Evolutionary conservation across 805 yeast genomes (phyloP).

Genomic region (Wickerhamiella alocasiicola): DNA sequence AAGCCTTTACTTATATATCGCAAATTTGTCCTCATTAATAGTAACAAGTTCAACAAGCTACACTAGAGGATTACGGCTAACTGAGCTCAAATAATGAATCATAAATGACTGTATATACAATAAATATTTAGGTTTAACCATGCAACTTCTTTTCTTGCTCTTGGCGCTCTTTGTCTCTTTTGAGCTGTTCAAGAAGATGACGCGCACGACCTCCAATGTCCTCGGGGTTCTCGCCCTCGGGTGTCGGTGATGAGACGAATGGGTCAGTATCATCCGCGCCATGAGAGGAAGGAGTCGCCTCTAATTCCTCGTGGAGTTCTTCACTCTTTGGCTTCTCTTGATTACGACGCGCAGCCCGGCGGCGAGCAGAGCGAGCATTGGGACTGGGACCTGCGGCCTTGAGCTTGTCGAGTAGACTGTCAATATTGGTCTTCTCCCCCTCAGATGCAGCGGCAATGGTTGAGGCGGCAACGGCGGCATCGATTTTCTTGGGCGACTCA

Average conservation of each 20-base stretch:
- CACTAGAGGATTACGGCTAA: too few relatives aligned
- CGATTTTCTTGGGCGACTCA: slow-evolving; percentile 34
- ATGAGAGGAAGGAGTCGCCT: slow-evolving; percentile 1
- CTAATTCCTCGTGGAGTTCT: neutral
- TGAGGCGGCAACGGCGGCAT: too few relatives aligned
- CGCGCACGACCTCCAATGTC: slow-evolving; percentile 48
- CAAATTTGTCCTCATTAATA: too few relatives aligned
- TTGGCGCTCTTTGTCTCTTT: slow-evolving; percentile 25
- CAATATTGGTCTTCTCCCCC: slow-evolving; percentile 43
- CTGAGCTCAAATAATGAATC: too few relatives aligned
- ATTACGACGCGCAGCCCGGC: slow-evolving; percentile 42
- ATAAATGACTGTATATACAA: neutral
- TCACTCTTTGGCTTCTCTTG: neutral
- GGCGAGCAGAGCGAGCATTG: slow-evolving; percentile 68
- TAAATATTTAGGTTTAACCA: slow-evolving; percentile 7
- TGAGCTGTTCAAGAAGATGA: slow-evolving; percentile 46
- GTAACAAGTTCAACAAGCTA: too few relatives aligned
- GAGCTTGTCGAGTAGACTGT: slow-evolving; percentile 69
- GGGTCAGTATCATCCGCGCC: slow-evolving; percentile 16
- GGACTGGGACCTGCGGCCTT: slow-evolving; percentile 73
- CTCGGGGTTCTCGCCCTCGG: neutral
- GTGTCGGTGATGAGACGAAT: neutral
- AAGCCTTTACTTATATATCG: too few relatives aligned
- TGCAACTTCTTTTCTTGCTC: slow-evolving; percentile 1
- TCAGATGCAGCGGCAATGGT: slow-evolving; percentile 3